Evolutionary conservation across 78 protist genomes (phyloP), one percentile per base, ranked within the genome.

Genomic region (Isochrysis galbana): DNA sequence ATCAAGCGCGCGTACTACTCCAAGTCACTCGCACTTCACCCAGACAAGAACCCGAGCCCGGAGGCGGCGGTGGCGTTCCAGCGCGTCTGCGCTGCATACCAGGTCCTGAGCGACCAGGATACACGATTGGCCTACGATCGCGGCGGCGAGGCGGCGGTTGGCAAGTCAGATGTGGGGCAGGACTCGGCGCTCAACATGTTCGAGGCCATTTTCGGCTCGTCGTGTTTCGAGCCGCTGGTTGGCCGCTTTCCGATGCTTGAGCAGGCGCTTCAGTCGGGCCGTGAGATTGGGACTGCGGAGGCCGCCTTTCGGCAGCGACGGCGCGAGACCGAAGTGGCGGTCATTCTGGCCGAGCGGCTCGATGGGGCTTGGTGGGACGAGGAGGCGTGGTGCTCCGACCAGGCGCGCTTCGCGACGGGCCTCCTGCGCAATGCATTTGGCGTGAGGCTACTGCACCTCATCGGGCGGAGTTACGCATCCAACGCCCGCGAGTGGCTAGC

Each of bases 41-140:
- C 91, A 39, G 91, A 88, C 80, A 88, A 61, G 48, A 10, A 34
- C 91, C 45, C 91, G 7, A 47, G 34, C 21, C 61, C n/a, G 25
- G 91, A 19, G 22, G 69, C 54, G 19, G 61, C 74, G n/a, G 46
- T 1, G 41, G 25, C 2, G 29, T 88, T 88, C 91, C 54, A 5
- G 29, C 69, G 25, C 26, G 44, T 88, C 29, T 0, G 29, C 74
- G 67, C 1, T 4, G 91, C 91, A 17, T 88, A 88, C 80, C 39
- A 17, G 51, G 51, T 61, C 1, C 80, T 88, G 14, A 26, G 23
- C 25, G 74, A 61, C 74, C 36, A 23, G 29, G 10, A 7, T 11
- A 10, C 10, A 32, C 74, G 74, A 10, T 10, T 21, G 29, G 3
- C 5, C 74, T 61, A 61, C 14, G 74, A 61, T 32, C 74, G 74